Conservation (phyloP, 73 alveolate genomes). For the Effrenium voratum region DNA sequence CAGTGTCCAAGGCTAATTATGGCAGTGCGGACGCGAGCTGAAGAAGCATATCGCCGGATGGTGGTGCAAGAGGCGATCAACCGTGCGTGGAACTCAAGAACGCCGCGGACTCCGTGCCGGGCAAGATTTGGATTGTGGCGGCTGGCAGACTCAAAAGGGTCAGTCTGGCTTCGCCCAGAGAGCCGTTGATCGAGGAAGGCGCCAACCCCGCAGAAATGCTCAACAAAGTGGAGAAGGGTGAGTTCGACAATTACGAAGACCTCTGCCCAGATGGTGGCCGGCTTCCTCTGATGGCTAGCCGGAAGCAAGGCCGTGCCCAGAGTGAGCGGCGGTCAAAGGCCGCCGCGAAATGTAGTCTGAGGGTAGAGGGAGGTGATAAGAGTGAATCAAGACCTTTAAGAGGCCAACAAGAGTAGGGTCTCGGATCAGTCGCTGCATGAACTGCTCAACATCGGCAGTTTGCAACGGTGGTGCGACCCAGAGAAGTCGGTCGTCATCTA, state of each 20-base stretch:
- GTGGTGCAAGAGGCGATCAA: too few species aligned
- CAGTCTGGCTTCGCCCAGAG: neutral
- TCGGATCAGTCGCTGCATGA: too few species aligned
- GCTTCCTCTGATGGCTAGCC: too few species aligned
- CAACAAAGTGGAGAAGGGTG: neutral
- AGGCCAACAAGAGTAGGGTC: too few species aligned
- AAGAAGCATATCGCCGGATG: neutral
- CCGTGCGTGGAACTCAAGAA: too few species aligned
- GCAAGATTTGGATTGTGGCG: neutral
- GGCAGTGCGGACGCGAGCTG: neutral
- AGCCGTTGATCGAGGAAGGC: neutral
- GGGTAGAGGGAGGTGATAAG: neutral
- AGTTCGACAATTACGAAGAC: neutral
- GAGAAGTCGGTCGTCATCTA: too few species aligned
- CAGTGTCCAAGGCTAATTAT: neutral
- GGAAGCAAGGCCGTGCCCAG: too few species aligned
- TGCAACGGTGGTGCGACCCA: too few species aligned
- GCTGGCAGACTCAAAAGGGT: neutral
- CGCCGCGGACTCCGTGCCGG: neutral
- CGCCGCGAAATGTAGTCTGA: too few species aligned
- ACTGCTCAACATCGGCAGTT: too few species aligned
- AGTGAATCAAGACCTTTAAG: neutral
- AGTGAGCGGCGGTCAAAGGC: too few species aligned
- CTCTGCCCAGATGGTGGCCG: too few species aligned
- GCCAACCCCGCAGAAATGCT: neutral